Evolutionary conservation across 192 early-diverging fungal genomes (phyloP).

Genomic region (Piromyces finnis): DNA sequence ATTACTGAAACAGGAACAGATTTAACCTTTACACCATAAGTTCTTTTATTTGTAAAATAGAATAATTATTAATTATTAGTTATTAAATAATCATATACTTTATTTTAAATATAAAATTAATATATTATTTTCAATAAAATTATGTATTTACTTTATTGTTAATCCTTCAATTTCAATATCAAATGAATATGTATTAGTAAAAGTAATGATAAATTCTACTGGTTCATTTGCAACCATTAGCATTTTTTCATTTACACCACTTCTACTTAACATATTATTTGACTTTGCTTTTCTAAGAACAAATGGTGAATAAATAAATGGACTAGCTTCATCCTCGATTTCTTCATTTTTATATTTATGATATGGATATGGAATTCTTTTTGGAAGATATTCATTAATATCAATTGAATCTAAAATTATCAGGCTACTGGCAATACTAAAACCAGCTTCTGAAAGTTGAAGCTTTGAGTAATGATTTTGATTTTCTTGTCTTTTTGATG

Average conservation of each 20-base stretch:
- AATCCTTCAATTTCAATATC: slow-evolving; percentile 57
- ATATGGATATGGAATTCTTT: slow-evolving; percentile 37
- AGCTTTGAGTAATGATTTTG: neutral
- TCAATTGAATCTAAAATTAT: neutral
- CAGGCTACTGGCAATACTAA: neutral
- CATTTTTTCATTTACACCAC: slow-evolving; percentile 5
- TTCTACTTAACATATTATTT: neutral
- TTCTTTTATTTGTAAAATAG: slow-evolving; percentile 13
- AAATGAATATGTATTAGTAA: slow-evolving; percentile 64
- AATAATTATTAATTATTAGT: neutral
- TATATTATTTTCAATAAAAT: no score
- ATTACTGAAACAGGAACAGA: slow-evolving; percentile 30
- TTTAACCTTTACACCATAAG: slow-evolving; percentile 37
- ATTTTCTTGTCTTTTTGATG: neutral
- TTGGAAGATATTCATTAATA: slow-evolving; percentile 5
- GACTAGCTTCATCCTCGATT: slow-evolving; percentile 18
- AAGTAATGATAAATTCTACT: slow-evolving; percentile 44
- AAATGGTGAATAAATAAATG: slow-evolving; percentile 72
- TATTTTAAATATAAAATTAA: neutral
- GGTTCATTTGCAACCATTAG: slow-evolving; percentile 48
- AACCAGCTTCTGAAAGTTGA: neutral
- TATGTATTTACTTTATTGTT: slow-evolving; percentile 19
- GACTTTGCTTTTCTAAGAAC: slow-evolving; percentile 24
- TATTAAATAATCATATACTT: neutral
- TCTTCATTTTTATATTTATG: slow-evolving; percentile 3